Evolutionary conservation across 495 filamentous ascomycete genomes (phyloP), one percentile per base, ranked within the genome.

Genomic region (Penicillium desertorum): DNA sequence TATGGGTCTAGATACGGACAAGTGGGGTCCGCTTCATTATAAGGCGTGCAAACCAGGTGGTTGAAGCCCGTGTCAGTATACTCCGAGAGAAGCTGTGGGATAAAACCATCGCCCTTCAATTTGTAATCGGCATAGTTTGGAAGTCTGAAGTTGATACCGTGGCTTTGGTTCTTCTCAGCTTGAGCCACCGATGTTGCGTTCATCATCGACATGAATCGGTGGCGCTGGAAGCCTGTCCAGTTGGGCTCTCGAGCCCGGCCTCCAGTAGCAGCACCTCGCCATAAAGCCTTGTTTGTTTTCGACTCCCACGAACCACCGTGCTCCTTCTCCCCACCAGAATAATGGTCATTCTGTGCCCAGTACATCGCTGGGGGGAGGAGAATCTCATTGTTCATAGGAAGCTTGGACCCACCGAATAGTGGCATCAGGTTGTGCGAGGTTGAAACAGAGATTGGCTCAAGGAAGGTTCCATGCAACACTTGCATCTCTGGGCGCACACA

Each of bases 351-450:
- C 25, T 86, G 76, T 29, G 76, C 82, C 77, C 85, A 86, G 68
- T 88, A 87, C 79, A 85, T 84, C 25, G 86, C 79, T 0, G 83
- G 79, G 1, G 88, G 88, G 42, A 91, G 77, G 22, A 90, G 79
- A 51, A 90, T 88, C 53, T 90, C 88, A 69, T 89, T 90, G 71
- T 88, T 89, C 44, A 84, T 79, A 11, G 79, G 72, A 16, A 90
- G 74, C 68, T 91, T 90, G 57, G 79, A 85, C 32, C 84, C 86
- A 32, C 86, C 82, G 57, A 91, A 90, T 37, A 89, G 57, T 0
- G 88, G 88, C 44, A 88, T 76, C 8, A 89, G 71, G 32, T 78
- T 74, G 58, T 79, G 69, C 20, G 81, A 81, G 0, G 80, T 76
- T 3, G 75, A 68, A 30, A 83, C 71, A 20, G 75, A 77, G 30